Evolutionary conservation across 106 monocot species (phyloP).

Genomic region (Allium cepa): DNA sequence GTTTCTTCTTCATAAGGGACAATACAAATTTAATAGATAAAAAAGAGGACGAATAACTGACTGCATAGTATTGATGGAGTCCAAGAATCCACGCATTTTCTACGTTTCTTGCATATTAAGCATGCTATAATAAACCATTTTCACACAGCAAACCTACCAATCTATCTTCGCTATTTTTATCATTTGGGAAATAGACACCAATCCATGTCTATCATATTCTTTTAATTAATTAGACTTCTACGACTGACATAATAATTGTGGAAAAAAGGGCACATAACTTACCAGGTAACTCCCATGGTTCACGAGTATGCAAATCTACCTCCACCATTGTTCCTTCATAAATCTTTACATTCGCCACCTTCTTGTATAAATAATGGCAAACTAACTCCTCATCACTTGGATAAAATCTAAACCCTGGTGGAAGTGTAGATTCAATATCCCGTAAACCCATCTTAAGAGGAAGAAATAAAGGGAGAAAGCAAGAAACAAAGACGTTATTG

Average conservation of each 20-base stretch:
- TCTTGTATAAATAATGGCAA: conserved; percentile 56
- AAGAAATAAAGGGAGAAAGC: conserved; percentile 1
- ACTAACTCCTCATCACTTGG: conserved; percentile 70
- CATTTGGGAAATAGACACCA: not conserved
- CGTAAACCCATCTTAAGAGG: conserved; percentile 31
- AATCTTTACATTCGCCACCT: conserved; percentile 36
- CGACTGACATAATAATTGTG: not conserved
- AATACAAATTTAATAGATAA: not conserved
- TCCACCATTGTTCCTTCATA: conserved; percentile 51
- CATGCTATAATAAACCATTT: not conserved
- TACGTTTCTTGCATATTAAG: conserved; percentile 5
- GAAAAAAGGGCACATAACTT: not conserved
- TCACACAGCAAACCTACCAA: not conserved
- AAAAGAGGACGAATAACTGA: not conserved
- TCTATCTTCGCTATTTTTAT: not conserved
- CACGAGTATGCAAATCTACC: conserved; percentile 57
- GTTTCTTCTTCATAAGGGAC: not conserved
- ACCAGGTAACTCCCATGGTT: conserved; percentile 86
- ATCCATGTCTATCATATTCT: not conserved
- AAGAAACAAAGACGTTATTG: not conserved
- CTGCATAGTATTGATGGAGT: not conserved
- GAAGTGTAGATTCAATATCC: conserved; percentile 43
- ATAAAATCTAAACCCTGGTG: conserved; percentile 69
- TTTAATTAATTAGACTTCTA: not conserved
- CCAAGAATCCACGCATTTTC: not conserved